These are phyloP conservation scores for Penicillium italicum DNA, from an alignment of 2,329 filamentous ascomycete species.

Conservation along the genomic window DNA sequence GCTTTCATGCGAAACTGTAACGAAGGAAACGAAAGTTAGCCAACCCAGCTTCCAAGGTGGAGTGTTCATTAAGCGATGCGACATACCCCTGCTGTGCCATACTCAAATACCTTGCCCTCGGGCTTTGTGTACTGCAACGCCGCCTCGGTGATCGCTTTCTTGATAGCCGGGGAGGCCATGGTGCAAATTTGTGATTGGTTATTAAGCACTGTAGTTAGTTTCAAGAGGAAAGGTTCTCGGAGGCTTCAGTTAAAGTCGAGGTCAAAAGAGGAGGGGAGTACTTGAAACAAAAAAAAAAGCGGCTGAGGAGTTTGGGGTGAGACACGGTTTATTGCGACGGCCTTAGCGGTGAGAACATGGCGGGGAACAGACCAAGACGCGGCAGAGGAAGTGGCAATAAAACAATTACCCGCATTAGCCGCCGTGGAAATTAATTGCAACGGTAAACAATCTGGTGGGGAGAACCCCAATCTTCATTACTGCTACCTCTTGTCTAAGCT, in stretches of 20 bases:
- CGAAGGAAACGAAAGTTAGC: constrained; percentile 18
- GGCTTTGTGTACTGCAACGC: constrained; percentile 50
- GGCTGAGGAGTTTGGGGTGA: constrained; percentile 23
- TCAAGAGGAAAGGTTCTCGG: not conserved
- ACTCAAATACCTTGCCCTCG: constrained; percentile 51
- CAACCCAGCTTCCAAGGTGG: not conserved
- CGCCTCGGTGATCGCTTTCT: constrained; percentile 46
- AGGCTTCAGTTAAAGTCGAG: not conserved
- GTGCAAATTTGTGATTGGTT: constrained; percentile 15
- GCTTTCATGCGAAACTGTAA: constrained; percentile 66
- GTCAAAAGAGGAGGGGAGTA: constrained; percentile 3
- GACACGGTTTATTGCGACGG: constrained; percentile 27
- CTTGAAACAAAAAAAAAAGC: constrained; percentile 22
- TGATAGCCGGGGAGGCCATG: constrained; percentile 43
- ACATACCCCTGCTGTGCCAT: constrained; percentile 61
- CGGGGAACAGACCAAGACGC: constrained; percentile 10
- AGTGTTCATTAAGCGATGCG: not conserved
- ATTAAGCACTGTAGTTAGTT: not conserved
- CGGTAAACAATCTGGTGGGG: not conserved
- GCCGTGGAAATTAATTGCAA: constrained; percentile 15
- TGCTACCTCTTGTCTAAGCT: not conserved
- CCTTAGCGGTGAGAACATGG: constrained; percentile 24
- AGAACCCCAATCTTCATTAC: not conserved
- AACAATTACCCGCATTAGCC: not conserved
- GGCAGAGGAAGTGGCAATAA: constrained; percentile 17